phyloP scores from a whole-genome alignment of 2,329 filamentous ascomycete species.

The Epichloe elymi region DNA sequence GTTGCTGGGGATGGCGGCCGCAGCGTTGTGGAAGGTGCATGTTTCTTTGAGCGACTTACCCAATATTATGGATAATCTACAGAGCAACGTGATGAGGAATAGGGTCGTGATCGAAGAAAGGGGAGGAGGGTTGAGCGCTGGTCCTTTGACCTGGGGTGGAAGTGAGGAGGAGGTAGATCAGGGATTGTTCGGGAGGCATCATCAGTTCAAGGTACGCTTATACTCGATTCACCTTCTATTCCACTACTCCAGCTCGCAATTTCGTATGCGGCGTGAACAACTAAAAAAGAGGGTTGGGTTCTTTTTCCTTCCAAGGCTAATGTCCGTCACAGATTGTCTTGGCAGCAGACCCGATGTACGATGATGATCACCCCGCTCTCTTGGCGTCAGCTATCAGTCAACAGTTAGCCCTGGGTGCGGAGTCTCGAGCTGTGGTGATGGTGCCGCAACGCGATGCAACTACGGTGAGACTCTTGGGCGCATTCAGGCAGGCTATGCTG shows the following conservation, averaged over 20 bases:
- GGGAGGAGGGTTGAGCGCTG: slow-evolving; percentile 46
- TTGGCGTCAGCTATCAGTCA: slow-evolving; percentile 56
- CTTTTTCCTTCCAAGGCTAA: not conserved
- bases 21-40: slow-evolving; percentile 50
- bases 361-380: slow-evolving; percentile 64
- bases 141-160: slow-evolving; percentile 63
- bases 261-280: too few relatives aligned
- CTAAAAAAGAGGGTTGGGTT: too few relatives aligned
- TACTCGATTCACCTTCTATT: not conserved
- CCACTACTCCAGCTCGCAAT: too few relatives aligned
- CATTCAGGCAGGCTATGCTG: slow-evolving; percentile 50
- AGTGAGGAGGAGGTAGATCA: slow-evolving; percentile 30
- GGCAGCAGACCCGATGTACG: slow-evolving; percentile 79
- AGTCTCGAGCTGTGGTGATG: slow-evolving; percentile 62
- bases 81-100: slow-evolving; percentile 60
- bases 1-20: slow-evolving; percentile 76
- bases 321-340: slow-evolving; percentile 49
- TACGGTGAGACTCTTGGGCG: slow-evolving; percentile 44
- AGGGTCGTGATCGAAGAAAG: slow-evolving; percentile 35
- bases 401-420: slow-evolving; percentile 45
- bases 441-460: slow-evolving; percentile 65
- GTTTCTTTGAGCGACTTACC: slow-evolving; percentile 75
- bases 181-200: slow-evolving; percentile 27
- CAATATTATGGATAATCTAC: slow-evolving; percentile 69
- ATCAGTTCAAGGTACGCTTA: slow-evolving; percentile 36